A percentile compares a stretch with the other conserved stretches of the same genome.
Evolutionary conservation across 2,329 filamentous ascomycete genomes (phyloP).

Genomic region (Colletotrichum higginsianum): DNA sequence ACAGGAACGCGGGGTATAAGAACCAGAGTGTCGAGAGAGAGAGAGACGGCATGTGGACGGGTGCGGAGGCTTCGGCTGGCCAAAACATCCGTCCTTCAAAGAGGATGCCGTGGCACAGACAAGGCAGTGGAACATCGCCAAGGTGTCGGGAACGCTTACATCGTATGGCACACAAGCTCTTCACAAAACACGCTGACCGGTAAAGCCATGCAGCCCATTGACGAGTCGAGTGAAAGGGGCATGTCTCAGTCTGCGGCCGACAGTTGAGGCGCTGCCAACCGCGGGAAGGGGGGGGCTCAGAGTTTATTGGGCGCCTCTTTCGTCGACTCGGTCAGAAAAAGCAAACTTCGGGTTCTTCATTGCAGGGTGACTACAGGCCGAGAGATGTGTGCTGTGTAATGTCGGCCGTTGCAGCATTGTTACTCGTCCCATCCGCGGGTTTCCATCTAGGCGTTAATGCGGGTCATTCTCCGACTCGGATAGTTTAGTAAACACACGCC

Average conservation of each 20-base stretch:
- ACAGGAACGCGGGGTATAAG: conserved; percentile 4
- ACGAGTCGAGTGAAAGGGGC: no score
- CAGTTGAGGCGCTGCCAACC: conserved; percentile 34
- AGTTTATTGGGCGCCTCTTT: not conserved
- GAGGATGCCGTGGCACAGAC: conserved; percentile 3
- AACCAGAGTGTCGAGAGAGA: not conserved
- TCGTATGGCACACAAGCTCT: no score
- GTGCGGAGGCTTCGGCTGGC: not conserved
- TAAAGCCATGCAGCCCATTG: not conserved
- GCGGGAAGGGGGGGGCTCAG: not conserved
- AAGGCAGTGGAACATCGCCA: conserved; percentile 22
- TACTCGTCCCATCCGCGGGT: not conserved
- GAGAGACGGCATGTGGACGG: not conserved
- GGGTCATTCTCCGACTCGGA: no score
- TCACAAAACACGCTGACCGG: not conserved
- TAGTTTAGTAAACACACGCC: not conserved
- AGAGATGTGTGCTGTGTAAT: not conserved
- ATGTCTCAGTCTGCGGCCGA: conserved; percentile 30
- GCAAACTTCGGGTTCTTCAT: not conserved
- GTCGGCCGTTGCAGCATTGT: not conserved
- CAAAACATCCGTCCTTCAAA: conserved; percentile 18
- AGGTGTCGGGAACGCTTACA: no score
- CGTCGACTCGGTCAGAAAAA: not conserved
- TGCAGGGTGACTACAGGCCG: not conserved
- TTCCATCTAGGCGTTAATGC: no score